Conservation (phyloP, 2,329 filamentous ascomycete species). For the Daldinia sp. region DNA sequence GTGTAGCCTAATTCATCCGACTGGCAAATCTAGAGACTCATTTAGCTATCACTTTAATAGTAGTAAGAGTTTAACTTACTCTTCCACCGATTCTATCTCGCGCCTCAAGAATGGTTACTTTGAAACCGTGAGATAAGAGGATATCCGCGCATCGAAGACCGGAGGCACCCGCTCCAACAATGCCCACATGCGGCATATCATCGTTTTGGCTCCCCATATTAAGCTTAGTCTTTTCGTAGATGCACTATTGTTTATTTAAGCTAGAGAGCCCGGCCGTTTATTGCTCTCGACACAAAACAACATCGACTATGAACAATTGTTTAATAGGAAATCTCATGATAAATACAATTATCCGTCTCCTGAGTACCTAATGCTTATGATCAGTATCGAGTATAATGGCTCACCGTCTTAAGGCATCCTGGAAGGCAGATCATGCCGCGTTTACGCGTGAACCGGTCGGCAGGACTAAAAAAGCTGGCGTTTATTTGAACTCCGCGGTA, state of each 20-base stretch:
- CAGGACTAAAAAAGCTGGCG: constrained; percentile 14
- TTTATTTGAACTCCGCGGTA: constrained; percentile 8
- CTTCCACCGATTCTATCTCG: constrained; percentile 67
- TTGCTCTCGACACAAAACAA: neutral
- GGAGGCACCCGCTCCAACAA: constrained; percentile 69
- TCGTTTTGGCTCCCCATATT: neutral
- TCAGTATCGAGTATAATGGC: neutral
- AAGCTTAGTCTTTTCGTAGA: constrained; percentile 1
- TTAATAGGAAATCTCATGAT: neutral
- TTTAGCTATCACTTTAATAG: constrained; percentile 17
- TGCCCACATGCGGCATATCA: constrained; percentile 54
- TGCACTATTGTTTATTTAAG: neutral
- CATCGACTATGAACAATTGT: neutral
- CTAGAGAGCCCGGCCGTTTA: neutral
- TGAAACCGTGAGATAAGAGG: constrained; percentile 63
- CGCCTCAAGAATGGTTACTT: constrained; percentile 70
- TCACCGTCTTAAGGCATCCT: constrained; percentile 17
- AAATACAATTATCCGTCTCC: neutral
- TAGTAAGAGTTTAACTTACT: constrained; percentile 50
- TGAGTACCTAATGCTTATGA: neutral
- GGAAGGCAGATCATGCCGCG: constrained; percentile 26
- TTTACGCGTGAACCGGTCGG: constrained; percentile 11
- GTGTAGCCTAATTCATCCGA: constrained; percentile 51
- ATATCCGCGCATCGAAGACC: constrained; percentile 69
- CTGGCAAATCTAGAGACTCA: constrained; percentile 48